Evolutionary conservation across 1,139 yeast species (phyloP).

Genomic region (Yamadazyma taylorii): DNA sequence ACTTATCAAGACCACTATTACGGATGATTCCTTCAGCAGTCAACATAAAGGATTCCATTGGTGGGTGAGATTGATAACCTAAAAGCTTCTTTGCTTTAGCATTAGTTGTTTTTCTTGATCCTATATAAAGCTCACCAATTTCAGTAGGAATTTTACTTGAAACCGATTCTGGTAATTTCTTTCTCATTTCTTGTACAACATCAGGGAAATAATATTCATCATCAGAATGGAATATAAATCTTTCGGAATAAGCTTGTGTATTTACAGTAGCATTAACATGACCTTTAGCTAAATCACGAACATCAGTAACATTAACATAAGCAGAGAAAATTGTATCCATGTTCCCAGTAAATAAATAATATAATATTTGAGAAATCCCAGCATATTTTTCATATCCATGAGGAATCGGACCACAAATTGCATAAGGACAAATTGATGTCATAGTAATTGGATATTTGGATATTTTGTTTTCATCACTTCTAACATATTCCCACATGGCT

Average conservation of each 20-base stretch:
- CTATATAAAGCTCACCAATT: slow-evolving; percentile 2
- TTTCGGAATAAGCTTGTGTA: slow-evolving; percentile 13
- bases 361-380: slow-evolving; percentile 1
- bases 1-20: no score
- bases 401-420: slow-evolving; percentile 19
- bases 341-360: not conserved
- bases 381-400: slow-evolving; percentile 8
- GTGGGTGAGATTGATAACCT: no score
- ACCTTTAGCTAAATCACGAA: slow-evolving; percentile 20
- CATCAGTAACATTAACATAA: slow-evolving; percentile 16
- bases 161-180: slow-evolving; percentile 4
- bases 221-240: slow-evolving; percentile 10
- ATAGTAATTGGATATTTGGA: slow-evolving; percentile 12
- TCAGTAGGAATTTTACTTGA: slow-evolving; percentile 6
- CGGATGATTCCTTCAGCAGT: no score
- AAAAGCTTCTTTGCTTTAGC: slow-evolving; percentile 8
- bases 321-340: not conserved
- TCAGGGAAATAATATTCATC: not conserved
- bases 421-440: slow-evolving; percentile 18
- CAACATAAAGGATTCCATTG: no score
- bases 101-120: not conserved
- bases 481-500: slow-evolving; percentile 16
- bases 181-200: not conserved
- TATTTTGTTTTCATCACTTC: slow-evolving; percentile 9
- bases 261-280: slow-evolving; percentile 15